Conservation (phyloP, 306 rosid genomes). For the Erythrophleum fordii region DNA sequence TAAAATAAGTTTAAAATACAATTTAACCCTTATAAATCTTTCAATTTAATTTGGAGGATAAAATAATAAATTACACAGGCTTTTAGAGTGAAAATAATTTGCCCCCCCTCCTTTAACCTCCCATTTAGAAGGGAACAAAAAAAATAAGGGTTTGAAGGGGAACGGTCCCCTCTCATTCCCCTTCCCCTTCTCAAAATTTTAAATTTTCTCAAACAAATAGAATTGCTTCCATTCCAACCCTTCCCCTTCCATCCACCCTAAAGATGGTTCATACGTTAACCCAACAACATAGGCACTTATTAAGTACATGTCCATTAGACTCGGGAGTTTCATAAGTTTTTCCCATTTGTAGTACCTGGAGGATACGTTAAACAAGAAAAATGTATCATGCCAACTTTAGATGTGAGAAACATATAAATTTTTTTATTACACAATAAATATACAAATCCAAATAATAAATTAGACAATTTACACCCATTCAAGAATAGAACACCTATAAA, state of each 20-base stretch:
- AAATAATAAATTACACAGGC: no score
- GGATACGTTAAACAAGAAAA: neutral
- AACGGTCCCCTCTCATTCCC: neutral
- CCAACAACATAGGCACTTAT: constrained; percentile 2
- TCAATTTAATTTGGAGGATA: no score
- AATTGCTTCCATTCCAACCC: neutral
- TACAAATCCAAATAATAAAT: neutral
- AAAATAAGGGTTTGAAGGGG: neutral
- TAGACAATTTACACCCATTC: neutral
- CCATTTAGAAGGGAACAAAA: neutral
- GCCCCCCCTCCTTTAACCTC: neutral
- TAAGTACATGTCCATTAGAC: neutral
- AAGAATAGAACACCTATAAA: neutral
- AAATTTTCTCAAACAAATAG: neutral
- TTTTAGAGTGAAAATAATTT: no score
- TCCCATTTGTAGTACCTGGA: neutral
- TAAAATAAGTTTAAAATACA: no score
- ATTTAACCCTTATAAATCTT: no score
- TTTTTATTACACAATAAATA: neutral
- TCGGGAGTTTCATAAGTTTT: neutral
- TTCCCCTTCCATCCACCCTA: neutral
- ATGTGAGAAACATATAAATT: neutral
- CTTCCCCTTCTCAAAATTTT: neutral
- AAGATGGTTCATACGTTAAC: neutral
- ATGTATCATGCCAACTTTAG: neutral